Conservation (phyloP, 768 basidiomycete genomes). For the Hebeloma cylindrosporum region DNA sequence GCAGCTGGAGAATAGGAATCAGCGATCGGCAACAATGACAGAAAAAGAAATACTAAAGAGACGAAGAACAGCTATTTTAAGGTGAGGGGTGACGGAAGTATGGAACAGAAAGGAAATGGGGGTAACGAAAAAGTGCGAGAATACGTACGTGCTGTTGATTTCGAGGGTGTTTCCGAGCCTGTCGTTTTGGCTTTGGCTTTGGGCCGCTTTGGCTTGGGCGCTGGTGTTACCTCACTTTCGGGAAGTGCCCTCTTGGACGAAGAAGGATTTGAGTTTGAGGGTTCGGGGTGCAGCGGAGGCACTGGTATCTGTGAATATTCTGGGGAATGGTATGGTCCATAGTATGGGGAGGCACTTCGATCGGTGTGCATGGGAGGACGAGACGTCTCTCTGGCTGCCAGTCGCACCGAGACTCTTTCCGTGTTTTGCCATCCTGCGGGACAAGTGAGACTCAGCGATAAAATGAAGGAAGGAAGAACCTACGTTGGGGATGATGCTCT, state of each 20-base stretch:
- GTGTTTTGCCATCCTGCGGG: slow-evolving; percentile 50
- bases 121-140: slow-evolving; percentile 11
- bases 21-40: slow-evolving; percentile 6
- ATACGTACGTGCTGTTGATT: slow-evolving; percentile 24
- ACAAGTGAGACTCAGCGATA: neutral
- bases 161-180: slow-evolving; percentile 18
- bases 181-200: slow-evolving; percentile 49
- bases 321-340: slow-evolving; percentile 31
- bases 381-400: slow-evolving; percentile 50
- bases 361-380: slow-evolving; percentile 27
- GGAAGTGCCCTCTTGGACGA: slow-evolving; percentile 34
- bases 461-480: neutral
- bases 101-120: neutral
- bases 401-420: slow-evolving; percentile 58
- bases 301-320: slow-evolving; percentile 15
- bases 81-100: slow-evolving; percentile 8
- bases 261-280: slow-evolving; percentile 12
- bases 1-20: slow-evolving; percentile 28
- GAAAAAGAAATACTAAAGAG: slow-evolving; percentile 3
- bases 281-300: slow-evolving; percentile 15
- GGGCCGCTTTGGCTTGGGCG: slow-evolving; percentile 32
- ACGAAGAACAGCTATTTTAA: slow-evolving; percentile 12
- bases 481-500: slow-evolving; percentile 12
- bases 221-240: slow-evolving; percentile 38
- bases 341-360: slow-evolving; percentile 32